phyloP scores from a whole-genome alignment of 192 early-diverging fungal genomes.

The Backusella tarrabulga region DNA sequence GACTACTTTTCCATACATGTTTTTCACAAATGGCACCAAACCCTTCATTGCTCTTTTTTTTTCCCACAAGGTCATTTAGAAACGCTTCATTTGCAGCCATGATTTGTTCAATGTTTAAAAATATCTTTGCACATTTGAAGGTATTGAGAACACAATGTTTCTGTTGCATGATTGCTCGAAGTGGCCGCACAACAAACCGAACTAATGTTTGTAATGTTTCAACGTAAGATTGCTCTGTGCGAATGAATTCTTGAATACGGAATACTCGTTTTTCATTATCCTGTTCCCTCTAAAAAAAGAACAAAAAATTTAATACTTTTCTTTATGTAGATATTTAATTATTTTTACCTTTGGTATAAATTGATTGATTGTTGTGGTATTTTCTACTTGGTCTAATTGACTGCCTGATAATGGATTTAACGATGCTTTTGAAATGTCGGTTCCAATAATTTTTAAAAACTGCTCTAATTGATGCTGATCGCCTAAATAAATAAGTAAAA shows the following conservation, averaged over 20 bases:
- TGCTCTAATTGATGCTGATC: constrained; percentile 21
- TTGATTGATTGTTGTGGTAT: background rate
- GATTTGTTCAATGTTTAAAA: constrained; percentile 62
- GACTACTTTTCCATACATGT: constrained; percentile 22
- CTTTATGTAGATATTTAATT: background rate
- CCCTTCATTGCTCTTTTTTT: constrained; percentile 21
- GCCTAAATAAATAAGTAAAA: constrained; percentile 6
- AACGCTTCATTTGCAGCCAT: constrained; percentile 52
- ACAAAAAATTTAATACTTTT: background rate
- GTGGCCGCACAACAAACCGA: constrained; percentile 52
- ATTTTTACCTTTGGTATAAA: background rate
- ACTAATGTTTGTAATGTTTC: constrained; percentile 54
- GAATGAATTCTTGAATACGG: constrained; percentile 58
- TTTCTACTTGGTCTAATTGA: background rate
- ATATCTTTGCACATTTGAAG: constrained; percentile 58
- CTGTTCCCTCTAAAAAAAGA: background rate
- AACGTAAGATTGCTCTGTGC: constrained; percentile 62
- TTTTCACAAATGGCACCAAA: constrained; percentile 42
- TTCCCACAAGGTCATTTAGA: constrained; percentile 45
- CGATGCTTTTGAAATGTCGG: background rate
- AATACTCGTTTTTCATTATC: constrained; percentile 46
- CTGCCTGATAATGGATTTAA: background rate
- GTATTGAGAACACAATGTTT: constrained; percentile 52
- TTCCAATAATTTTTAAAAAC: constrained; percentile 21
- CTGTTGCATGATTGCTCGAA: constrained; percentile 45